Base-by-base conservation (phyloP, 441 rosid species). In the Dalechampia spathulata region DNA sequence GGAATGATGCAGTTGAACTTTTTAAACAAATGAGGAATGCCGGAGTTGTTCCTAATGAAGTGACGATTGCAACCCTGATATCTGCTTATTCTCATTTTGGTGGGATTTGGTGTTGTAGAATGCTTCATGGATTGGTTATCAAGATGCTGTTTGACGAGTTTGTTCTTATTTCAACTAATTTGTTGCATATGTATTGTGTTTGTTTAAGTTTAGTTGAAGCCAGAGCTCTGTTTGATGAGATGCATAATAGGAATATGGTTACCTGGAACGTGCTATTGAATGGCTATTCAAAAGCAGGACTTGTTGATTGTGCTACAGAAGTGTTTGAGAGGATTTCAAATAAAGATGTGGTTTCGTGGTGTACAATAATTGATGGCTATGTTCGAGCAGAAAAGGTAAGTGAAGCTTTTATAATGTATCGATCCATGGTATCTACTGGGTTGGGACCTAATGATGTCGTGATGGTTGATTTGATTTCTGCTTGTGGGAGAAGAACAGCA, bases 181-280 rank as follows among this genome's bases (percentile, higher is more conserved):
- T 87, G 78, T 41, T 87, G 65, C 78, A 58, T 52, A 69, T 78
- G 83, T 90, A 85, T 47, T 85, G 87, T 69, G 20, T 63, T 16
- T 75, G 75, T 65, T 74, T 72, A 4, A 75, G 78, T 65, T 72
- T 85, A 64, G 61, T 63, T 19, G 92, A 82, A 22, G 96, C 84
- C 0, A 71, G 79, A 28, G 45, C 60, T 38, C 46, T 87, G 79
- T 85, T 90, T 34, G 71, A 82, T 71, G 83, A 71, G 67, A 85
- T 90, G 96, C 60, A 61, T 7, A 83, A 80, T 37, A 81, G 67
- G 70, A 83, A 79, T 47, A 38, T 71, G 45, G 79, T 87, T 64
- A 66, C 96, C 0, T 87, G 97, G 96, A 90, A 87, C 63, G 94
- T 87, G 42, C 78, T 90, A 87, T 66, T 90, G 62, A 90, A 90